Conservation (phyloP, 257 asterid species). For the Gardenia jasminoides region DNA sequence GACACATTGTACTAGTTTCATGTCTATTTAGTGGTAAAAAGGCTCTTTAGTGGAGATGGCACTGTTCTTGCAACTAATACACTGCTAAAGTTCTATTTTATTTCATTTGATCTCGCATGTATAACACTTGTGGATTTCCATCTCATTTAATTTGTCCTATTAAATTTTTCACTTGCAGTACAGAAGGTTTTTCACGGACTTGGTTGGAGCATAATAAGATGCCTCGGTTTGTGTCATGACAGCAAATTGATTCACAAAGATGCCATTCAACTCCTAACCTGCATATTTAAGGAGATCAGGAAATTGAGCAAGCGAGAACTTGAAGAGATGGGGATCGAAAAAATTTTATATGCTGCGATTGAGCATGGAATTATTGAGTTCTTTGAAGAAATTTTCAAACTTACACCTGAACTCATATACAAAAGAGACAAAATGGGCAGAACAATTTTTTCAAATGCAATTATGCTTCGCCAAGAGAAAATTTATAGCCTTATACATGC, state of each 20-base stretch:
- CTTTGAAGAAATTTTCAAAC: conserved; percentile 13
- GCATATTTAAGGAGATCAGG: conserved; percentile 29
- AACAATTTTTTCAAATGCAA: conserved; percentile 29
- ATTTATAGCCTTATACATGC: conserved; percentile 23
- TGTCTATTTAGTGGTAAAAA: not conserved
- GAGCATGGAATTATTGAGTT: conserved; percentile 32
- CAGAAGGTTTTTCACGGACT: conserved; percentile 10
- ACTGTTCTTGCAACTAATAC: not conserved
- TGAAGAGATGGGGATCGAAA: conserved; percentile 33
- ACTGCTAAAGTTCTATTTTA: not conserved
- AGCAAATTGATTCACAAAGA: conserved; percentile 34
- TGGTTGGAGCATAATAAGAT: conserved; percentile 34
- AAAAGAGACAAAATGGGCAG: not conserved
- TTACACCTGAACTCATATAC: conserved; percentile 25
- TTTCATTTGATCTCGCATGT: no score
- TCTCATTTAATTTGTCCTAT: not conserved
- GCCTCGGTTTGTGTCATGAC: conserved; percentile 31
- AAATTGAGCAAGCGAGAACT: conserved; percentile 21
- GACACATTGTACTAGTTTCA: not conserved
- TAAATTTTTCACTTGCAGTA: conserved; percentile 15
- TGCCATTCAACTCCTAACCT: conserved; percentile 22
- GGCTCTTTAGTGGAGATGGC: not conserved
- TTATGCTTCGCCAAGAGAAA: conserved; percentile 26
- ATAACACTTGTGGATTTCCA: not conserved
- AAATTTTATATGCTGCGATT: conserved; percentile 34